Evolutionary conservation across 306 rosid species (phyloP).

Genomic region (Comarum palustre): DNA sequence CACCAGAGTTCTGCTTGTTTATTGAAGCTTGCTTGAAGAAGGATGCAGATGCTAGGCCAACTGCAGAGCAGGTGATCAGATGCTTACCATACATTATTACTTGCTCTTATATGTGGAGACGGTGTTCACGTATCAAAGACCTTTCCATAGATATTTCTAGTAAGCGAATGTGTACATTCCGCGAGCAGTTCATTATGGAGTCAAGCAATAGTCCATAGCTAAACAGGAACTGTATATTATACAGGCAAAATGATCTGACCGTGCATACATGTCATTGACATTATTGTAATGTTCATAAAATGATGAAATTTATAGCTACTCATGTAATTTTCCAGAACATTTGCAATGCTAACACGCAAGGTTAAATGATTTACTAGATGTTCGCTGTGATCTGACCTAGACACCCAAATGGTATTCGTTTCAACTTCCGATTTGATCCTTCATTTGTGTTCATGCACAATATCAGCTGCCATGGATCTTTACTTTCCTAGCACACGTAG

Average conservation of each 20-base stretch:
- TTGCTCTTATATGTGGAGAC: slow-evolving; percentile 87
- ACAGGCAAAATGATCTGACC: background rate
- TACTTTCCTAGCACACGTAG: no score
- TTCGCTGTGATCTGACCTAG: background rate
- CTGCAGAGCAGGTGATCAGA: slow-evolving; percentile 94
- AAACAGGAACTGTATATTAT: slow-evolving; percentile 79
- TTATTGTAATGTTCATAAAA: background rate
- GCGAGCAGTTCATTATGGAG: slow-evolving; percentile 78
- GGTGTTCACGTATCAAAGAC: slow-evolving; percentile 85
- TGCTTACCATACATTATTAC: slow-evolving; percentile 90
- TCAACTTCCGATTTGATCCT: background rate
- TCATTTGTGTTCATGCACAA: background rate
- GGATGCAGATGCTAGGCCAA: slow-evolving; percentile 82
- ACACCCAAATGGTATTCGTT: background rate
- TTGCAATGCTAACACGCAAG: background rate
- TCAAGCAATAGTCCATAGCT: slow-evolving; percentile 61
- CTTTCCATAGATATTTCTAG: slow-evolving; percentile 69
- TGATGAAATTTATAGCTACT: background rate
- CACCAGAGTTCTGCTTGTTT: slow-evolving; percentile 87
- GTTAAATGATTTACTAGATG: background rate
- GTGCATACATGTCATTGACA: background rate
- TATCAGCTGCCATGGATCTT: no score
- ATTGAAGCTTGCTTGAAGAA: slow-evolving; percentile 86
- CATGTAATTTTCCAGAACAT: background rate
- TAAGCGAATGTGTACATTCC: slow-evolving; percentile 84